Percentiles rank a stretch among this genome's conserved stretches.
phyloP scores from a whole-genome alignment of 2,329 filamentous ascomycete genomes.

The Exophiala oligosperma region DNA sequence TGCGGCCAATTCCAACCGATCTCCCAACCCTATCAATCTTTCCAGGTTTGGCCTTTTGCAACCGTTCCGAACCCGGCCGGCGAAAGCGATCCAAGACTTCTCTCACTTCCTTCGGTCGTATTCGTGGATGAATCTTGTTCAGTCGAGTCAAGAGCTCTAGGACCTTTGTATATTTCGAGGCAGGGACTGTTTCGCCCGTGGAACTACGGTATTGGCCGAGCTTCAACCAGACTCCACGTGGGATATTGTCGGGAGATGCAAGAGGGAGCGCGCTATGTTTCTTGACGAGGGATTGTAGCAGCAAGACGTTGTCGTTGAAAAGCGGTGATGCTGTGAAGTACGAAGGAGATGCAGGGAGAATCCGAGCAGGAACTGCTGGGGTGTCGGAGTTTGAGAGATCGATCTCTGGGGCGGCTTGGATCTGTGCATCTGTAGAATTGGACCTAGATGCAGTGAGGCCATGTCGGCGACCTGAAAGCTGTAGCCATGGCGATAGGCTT shows the following conservation, averaged over 20 bases:
- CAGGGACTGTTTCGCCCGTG: constrained; percentile 71
- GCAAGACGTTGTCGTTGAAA: constrained; percentile 82
- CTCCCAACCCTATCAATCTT: constrained; percentile 75
- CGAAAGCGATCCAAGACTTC: constrained; percentile 68
- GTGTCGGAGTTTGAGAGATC: constrained; percentile 36
- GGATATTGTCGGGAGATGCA: constrained; percentile 64
- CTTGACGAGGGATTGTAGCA: constrained; percentile 68
- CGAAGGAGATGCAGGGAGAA: constrained; percentile 82
- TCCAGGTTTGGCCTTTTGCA: constrained; percentile 62
- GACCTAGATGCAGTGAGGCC: constrained; percentile 23
- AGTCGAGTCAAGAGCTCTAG: constrained; percentile 74
- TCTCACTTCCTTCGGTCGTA: constrained; percentile 71
- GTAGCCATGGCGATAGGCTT: constrained; percentile 9
- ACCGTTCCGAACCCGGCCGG: constrained; percentile 70
- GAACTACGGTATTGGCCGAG: constrained; percentile 71
- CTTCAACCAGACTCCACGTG: constrained; percentile 77
- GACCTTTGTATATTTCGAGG: constrained; percentile 75
- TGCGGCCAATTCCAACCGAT: constrained; percentile 75
- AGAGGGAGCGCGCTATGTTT: constrained; percentile 73
- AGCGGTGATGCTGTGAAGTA: constrained; percentile 87
- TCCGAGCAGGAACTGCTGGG: constrained; percentile 58
- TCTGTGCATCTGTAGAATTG: constrained; percentile 19
- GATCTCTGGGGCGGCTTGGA: constrained; percentile 45
- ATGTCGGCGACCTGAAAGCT: constrained; percentile 1
- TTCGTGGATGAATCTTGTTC: constrained; percentile 77